phyloP scores from a whole-genome alignment of 2,329 filamentous ascomycete genomes.

The Pseudofabraea citricarpa region DNA sequence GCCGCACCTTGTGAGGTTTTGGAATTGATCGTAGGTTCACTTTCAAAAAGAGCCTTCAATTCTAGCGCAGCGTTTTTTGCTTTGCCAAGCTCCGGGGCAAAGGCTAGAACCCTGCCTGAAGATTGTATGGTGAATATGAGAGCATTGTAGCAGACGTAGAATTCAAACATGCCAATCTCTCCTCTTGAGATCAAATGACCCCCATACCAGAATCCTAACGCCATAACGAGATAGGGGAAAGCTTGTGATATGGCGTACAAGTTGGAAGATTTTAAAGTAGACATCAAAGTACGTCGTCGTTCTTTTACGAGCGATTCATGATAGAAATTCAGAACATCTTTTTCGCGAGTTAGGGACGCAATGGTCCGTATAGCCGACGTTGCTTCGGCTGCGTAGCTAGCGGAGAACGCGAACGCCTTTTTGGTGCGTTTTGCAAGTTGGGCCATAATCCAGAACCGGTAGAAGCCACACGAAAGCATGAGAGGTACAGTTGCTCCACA shows the following conservation, averaged over 20 bases:
- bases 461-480: conserved; percentile 75
- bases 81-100: conserved; percentile 69
- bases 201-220: conserved; percentile 90
- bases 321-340: conserved; percentile 72
- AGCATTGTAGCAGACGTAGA: conserved; percentile 86
- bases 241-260: conserved; percentile 85
- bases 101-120: conserved; percentile 71
- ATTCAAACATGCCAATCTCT: conserved; percentile 77
- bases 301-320: conserved; percentile 61
- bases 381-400: conserved; percentile 86
- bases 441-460: conserved; percentile 79
- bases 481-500: conserved; percentile 75
- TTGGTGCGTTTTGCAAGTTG: conserved; percentile 77
- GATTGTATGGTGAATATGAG: conserved; percentile 91
- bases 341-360: conserved; percentile 81
- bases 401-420: conserved; percentile 72
- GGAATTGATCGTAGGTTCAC: conserved; percentile 71
- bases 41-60: conserved; percentile 77
- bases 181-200: conserved; percentile 65
- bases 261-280: conserved; percentile 69
- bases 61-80: conserved; percentile 74
- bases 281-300: conserved; percentile 62
- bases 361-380: conserved; percentile 93
- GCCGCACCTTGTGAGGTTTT: conserved; percentile 65
- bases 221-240: conserved; percentile 75